These are phyloP conservation scores for Globisporangium heterothallicum DNA, from an alignment of 352 stramenopile genomes.

Conservation along the genomic window DNA sequence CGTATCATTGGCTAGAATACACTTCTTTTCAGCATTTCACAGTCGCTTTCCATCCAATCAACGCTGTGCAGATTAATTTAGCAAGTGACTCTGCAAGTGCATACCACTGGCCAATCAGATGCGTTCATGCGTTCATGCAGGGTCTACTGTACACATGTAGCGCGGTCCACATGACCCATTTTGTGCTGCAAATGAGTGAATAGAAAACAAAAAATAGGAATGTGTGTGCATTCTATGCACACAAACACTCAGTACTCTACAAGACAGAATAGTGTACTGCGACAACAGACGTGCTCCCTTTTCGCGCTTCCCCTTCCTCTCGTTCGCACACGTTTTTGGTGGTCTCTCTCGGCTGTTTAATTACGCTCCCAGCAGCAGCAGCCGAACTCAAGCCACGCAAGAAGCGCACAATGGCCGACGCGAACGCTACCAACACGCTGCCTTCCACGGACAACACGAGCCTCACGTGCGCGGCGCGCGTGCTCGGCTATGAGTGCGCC, in stretches of 20 bases:
- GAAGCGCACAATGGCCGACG: conserved; percentile 33
- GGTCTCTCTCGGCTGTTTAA: conserved; percentile 9
- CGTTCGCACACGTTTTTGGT: conserved; percentile 13
- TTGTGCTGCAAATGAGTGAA: not conserved
- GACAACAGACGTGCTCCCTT: too few species aligned
- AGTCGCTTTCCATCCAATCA: too few species aligned
- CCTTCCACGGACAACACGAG: conserved; percentile 86
- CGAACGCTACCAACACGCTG: conserved; percentile 49
- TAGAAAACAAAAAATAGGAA: too few species aligned
- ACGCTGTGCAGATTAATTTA: too few species aligned
- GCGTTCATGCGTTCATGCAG: not conserved
- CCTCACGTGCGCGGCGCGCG: conserved; percentile 77
- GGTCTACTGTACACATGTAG: not conserved
- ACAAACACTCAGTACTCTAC: too few species aligned
- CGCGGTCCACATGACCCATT: not conserved
- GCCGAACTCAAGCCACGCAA: conserved; percentile 12
- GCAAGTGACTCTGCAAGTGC: not conserved
- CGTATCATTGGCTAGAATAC: conserved; percentile 2
- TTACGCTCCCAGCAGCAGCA: not conserved
- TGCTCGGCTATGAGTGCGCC: conserved; percentile 79
- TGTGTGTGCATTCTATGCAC: too few species aligned
- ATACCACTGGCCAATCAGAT: too few species aligned
- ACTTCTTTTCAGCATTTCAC: not conserved
- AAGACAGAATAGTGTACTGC: not conserved
- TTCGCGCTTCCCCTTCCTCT: conserved; percentile 4